Evolutionary conservation across 352 stramenopile genomes (phyloP).

Genomic region (Aphanomyces astaci): DNA sequence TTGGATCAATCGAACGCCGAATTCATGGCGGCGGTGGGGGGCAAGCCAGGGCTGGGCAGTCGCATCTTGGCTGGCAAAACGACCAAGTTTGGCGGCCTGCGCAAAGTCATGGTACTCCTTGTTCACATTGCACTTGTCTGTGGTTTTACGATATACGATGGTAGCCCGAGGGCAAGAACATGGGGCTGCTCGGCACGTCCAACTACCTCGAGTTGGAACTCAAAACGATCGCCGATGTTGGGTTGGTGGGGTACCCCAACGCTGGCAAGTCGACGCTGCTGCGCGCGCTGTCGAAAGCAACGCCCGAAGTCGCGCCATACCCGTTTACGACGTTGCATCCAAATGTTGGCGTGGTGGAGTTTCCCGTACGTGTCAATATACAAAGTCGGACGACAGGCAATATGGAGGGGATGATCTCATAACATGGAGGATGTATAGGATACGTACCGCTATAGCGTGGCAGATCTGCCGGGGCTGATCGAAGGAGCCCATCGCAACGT

Average conservation of each 20-base stretch:
- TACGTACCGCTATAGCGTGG: conserved; percentile 86
- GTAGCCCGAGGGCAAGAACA: conserved; percentile 50
- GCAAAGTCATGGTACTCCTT: conserved; percentile 58
- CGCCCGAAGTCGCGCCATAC: conserved; percentile 94
- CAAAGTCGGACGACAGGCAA: conserved; percentile 24
- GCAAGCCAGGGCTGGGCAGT: conserved; percentile 79
- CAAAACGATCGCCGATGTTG: conserved; percentile 97
- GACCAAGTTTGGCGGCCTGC: conserved; percentile 68
- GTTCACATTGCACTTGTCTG: background rate
- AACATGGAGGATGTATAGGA: conserved; percentile 37
- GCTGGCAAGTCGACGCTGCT: conserved; percentile 96
- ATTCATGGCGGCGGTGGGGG: conserved; percentile 69
- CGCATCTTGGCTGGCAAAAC: conserved; percentile 77
- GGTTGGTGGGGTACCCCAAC: conserved; percentile 98
- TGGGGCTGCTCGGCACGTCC: conserved; percentile 86
- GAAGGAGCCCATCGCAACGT: conserved; percentile 91
- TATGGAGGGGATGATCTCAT: too few relatives aligned
- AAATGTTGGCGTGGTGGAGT: conserved; percentile 93
- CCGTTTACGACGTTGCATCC: conserved; percentile 97
- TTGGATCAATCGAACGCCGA: conserved; percentile 58
- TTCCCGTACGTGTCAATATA: conserved; percentile 36
- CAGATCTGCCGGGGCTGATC: conserved; percentile 84
- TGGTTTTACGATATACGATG: background rate
- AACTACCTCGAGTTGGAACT: conserved; percentile 96
- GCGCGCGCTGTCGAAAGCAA: conserved; percentile 86